These are phyloP conservation scores for Phialophora macrospora DNA, from an alignment of 2,329 filamentous ascomycete species.

Conservation along the genomic window DNA sequence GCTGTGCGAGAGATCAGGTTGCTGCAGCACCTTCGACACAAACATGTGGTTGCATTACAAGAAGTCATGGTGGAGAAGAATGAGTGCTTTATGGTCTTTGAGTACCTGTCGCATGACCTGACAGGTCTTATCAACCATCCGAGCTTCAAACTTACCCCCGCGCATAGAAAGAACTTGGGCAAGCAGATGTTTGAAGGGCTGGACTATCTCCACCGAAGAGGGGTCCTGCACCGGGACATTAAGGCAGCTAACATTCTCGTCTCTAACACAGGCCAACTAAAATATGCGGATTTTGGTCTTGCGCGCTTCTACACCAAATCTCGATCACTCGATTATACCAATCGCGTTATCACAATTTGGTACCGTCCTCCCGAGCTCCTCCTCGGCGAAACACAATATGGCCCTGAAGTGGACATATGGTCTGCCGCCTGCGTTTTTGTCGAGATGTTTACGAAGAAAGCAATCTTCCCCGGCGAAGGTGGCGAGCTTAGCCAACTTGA, in stretches of 20 bases:
- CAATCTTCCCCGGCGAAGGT: slow-evolving; percentile 93
- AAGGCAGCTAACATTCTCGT: slow-evolving; percentile 98
- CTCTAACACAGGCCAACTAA: slow-evolving; percentile 84
- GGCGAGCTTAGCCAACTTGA: slow-evolving; percentile 95
- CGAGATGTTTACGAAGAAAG: slow-evolving; percentile 91
- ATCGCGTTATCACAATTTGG: slow-evolving; percentile 99
- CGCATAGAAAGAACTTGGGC: slow-evolving; percentile 91
- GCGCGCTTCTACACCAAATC: slow-evolving; percentile 95
- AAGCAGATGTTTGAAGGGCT: slow-evolving; percentile 92
- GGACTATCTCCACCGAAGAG: slow-evolving; percentile 87
- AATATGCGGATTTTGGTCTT: slow-evolving; percentile 93
- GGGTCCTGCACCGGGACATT: slow-evolving; percentile 96
- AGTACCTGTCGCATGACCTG: slow-evolving; percentile 94
- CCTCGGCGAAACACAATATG: slow-evolving; percentile 87
- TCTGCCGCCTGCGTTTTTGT: slow-evolving; percentile 95
- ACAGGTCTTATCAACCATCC: slow-evolving; percentile 95
- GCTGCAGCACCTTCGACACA: slow-evolving; percentile 81
- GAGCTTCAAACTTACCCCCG: slow-evolving; percentile 78
- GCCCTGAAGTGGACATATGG: slow-evolving; percentile 91
- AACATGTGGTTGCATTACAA: slow-evolving; percentile 79
- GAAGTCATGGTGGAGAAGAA: slow-evolving; percentile 99
- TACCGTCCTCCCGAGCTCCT: slow-evolving; percentile 90
- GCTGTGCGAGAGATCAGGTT: slow-evolving; percentile 90
- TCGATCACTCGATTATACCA: slow-evolving; percentile 92
- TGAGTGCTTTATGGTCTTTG: slow-evolving; percentile 99